phyloP scores from a whole-genome alignment of 78 protist genomes.

The Protostelium mycophagum region DNA sequence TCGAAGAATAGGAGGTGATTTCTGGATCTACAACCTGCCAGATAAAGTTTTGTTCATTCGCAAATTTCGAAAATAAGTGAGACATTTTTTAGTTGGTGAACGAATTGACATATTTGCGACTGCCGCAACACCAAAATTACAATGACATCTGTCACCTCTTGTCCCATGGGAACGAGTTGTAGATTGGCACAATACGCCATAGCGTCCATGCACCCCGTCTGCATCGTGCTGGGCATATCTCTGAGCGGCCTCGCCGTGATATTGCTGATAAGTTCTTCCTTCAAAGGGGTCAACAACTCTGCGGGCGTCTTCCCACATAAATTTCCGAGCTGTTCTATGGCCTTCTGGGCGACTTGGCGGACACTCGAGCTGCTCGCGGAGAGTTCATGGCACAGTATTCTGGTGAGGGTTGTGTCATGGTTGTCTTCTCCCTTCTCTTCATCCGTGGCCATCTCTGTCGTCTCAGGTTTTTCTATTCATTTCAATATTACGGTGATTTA shows the following conservation, averaged over 20 bases:
- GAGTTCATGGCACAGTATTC: conserved; percentile 17
- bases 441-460: background rate
- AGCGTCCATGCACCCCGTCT: conserved; percentile 27
- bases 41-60: too few species aligned
- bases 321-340: conserved; percentile 2
- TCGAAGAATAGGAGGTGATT: too few species aligned
- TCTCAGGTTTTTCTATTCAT: background rate
- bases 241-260: conserved; percentile 14
- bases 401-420: background rate
- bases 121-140: background rate
- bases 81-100: too few species aligned
- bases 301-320: background rate
- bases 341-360: conserved; percentile 17
- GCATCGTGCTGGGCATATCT: conserved; percentile 7
- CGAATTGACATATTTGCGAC: too few species aligned
- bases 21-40: too few species aligned
- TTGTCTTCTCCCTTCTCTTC: background rate
- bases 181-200: conserved; percentile 17
- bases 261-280: background rate
- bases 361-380: conserved; percentile 1
- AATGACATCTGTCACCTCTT: background rate
- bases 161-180: background rate
- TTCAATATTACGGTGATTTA: too few species aligned
- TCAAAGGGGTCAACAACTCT: conserved; percentile 14
- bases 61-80: too few species aligned